Base-by-base conservation (phyloP, 352 stramenopile genomes). In the Globisporangium paddicum region DNA sequence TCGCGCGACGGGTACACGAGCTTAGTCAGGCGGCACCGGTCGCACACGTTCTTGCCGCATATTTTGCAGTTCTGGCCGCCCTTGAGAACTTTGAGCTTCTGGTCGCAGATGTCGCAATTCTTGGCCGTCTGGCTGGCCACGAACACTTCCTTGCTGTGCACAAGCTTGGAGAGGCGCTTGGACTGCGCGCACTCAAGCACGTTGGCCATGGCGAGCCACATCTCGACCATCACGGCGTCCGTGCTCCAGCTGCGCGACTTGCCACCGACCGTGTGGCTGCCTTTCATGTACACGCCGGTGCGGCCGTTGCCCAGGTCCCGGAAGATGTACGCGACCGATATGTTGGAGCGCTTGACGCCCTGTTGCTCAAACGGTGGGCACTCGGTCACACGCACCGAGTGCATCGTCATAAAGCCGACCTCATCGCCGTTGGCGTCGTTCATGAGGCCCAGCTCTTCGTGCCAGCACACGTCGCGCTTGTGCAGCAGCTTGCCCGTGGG, bases 251-350 rank as follows among this genome's bases (percentile, higher is more conserved):
- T 84, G 35, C 75, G 68, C 14, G 73, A 71, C 53, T 86, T 87
- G 40, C 80, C 78, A 28, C 76, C 75, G 3, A 86, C 72, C 1
- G 56, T 47, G 58, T 86, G 75, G 44, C 73, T 64, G 9, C 80
- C 80, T 28, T 70, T 79, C 80, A 90, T 87, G 53, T 85, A 90
- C 25, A 90, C 72, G 19, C 64, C 64, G 34, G 86, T 78, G 30
- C 50, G 65, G n/a, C 70, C 73, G 44, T 86, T 78, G 0, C 69
- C 64, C 13, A 80, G 68, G 26, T 72, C 63, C 3, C 72, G 76
- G 60, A 87, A 90, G 49, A 83, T 65, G 68, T 87, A 88, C 64
- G 77, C 87, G n/a, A 85, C 75, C 1, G 73, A 71, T 1, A 77
- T 68, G 6, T 57, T 72, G 23, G 77, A 81, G 23, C 80, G 72